These are phyloP conservation scores for Rosa multiflora DNA, from an alignment of 306 rosid genomes.

Conservation along the genomic window DNA sequence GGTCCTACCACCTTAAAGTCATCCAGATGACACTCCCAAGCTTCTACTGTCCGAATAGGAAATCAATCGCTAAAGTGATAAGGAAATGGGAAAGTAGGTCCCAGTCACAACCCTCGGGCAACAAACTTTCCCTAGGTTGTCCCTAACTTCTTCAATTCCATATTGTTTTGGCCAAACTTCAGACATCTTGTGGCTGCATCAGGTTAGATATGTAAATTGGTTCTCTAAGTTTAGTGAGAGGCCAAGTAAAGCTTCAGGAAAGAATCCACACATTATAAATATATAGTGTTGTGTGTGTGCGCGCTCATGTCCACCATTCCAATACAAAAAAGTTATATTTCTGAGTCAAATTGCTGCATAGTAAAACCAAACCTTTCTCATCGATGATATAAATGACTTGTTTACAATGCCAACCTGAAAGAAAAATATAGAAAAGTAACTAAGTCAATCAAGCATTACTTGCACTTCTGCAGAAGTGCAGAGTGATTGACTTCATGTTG, in stretches of 20 bases:
- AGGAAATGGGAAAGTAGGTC: not conserved
- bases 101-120: not conserved
- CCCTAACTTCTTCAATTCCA: not conserved
- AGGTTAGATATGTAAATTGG: not conserved
- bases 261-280: not conserved
- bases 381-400: slow-evolving; percentile 63
- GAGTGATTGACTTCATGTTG: not conserved
- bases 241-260: not conserved
- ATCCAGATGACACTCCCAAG: not conserved
- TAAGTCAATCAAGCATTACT: slow-evolving; percentile 1
- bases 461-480: slow-evolving; percentile 13
- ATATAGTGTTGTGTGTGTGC: not conserved
- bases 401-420: slow-evolving; percentile 72
- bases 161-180: not conserved
- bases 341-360: slow-evolving; percentile 5
- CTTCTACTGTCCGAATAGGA: not conserved
- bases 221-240: not conserved
- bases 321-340: not conserved
- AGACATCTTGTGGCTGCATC: not conserved
- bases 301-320: not conserved
- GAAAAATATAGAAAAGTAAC: slow-evolving; percentile 15
- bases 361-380: slow-evolving; percentile 79
- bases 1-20: not conserved
- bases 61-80: not conserved
- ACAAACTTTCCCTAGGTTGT: not conserved